Percentiles rank a stretch among this genome's conserved stretches.
Conservation (phyloP, 495 filamentous ascomycete species). For the Penicillium riverlandense region DNA sequence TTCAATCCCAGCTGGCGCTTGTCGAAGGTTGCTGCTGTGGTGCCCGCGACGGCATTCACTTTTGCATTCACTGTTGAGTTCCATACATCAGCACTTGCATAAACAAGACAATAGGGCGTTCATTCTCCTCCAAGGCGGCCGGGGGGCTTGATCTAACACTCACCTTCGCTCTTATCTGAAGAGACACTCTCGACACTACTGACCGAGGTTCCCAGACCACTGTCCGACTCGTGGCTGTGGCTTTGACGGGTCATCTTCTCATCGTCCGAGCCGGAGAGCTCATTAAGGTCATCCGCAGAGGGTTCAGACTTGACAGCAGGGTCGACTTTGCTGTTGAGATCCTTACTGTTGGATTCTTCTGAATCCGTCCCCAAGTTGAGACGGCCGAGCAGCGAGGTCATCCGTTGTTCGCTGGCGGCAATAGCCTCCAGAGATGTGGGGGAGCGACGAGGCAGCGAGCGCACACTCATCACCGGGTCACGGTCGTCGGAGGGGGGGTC, state of each 20-base stretch:
- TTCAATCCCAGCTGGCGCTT: slow-evolving; percentile 40
- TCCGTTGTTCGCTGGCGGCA: slow-evolving; percentile 40
- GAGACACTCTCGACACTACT: slow-evolving; percentile 20
- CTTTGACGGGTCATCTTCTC: slow-evolving; percentile 13
- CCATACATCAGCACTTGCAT: not conserved
- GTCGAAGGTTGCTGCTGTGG: slow-evolving; percentile 13
- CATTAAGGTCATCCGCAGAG: not conserved
- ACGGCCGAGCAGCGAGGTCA: slow-evolving; percentile 36
- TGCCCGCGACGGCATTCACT: not conserved
- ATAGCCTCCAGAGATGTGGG: slow-evolving; percentile 44
- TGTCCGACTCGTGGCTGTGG: slow-evolving; percentile 41
- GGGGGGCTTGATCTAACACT: not conserved
- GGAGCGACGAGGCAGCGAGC: slow-evolving; percentile 41
- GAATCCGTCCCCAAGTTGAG: slow-evolving; percentile 24
- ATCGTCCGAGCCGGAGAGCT: slow-evolving; percentile 1
- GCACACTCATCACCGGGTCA: slow-evolving; percentile 37
- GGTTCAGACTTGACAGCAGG: not conserved
- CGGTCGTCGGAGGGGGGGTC: slow-evolving; percentile 29
- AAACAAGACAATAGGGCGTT: too few species aligned
- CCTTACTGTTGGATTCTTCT: not conserved
- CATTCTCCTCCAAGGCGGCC: too few species aligned
- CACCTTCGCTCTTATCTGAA: slow-evolving; percentile 13
- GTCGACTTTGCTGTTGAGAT: too few species aligned
- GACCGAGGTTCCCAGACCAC: slow-evolving; percentile 52
- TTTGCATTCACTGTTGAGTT: slow-evolving; percentile 12